These are phyloP conservation scores for Trichoderma koningii DNA, from an alignment of 2,329 filamentous ascomycete species.

Conservation along the genomic window DNA sequence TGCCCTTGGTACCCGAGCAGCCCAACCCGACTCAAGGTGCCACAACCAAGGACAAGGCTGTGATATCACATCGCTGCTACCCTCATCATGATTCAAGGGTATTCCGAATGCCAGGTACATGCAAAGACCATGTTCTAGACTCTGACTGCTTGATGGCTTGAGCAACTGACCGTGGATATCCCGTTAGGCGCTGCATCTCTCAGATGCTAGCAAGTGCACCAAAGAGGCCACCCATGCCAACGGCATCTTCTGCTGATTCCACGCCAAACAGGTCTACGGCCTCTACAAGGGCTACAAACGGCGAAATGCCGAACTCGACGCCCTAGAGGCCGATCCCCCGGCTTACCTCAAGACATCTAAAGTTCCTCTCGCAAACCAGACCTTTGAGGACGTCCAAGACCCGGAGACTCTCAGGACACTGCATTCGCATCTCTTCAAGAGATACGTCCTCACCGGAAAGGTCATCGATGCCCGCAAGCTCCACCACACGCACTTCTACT, in stretches of 20 bases:
- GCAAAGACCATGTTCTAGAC: background rate
- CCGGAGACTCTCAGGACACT: background rate
- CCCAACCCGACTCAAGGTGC: too few relatives aligned
- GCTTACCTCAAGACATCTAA: conserved; percentile 10
- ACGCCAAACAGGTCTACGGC: conserved; percentile 15
- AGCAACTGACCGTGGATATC: background rate
- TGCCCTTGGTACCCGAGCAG: too few relatives aligned
- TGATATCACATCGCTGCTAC: background rate
- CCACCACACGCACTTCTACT: conserved; percentile 19
- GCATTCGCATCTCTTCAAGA: conserved; percentile 10
- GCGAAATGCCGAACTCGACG: conserved; percentile 15
- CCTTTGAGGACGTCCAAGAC: conserved; percentile 7
- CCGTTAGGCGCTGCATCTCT: conserved; percentile 10
- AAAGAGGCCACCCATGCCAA: conserved; percentile 19
- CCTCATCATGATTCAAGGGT: conserved; percentile 5
- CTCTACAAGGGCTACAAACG: conserved; percentile 22
- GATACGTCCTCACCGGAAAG: conserved; percentile 14
- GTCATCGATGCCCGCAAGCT: conserved; percentile 21
- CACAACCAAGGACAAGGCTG: too few relatives aligned
- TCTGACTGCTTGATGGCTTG: background rate
- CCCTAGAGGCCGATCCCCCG: background rate
- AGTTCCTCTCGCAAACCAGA: conserved; percentile 13
- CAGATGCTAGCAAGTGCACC: conserved; percentile 6
- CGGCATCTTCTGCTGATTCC: conserved; percentile 20
- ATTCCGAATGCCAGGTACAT: conserved; percentile 9